Percentiles rank a stretch among this genome's conserved stretches.
Conservation (phyloP, 257 asterid genomes). For the Solanum chiquidenum region DNA sequence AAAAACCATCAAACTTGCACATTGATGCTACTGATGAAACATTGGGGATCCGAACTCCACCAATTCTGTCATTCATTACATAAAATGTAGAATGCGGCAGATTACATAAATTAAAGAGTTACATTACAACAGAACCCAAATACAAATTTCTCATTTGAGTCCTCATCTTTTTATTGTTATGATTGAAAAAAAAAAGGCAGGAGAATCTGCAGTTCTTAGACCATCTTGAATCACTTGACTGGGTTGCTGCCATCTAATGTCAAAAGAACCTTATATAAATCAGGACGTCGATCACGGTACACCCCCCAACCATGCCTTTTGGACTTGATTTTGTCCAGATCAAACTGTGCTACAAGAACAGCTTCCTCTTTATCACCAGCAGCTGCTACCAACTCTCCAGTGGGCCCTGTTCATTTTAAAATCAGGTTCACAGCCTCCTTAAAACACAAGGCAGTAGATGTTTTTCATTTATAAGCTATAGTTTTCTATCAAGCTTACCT, state of each 20-base stretch:
- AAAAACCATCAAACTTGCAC: neutral
- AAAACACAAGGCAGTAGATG: neutral
- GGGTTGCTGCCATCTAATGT: constrained; percentile 68
- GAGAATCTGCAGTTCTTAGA: neutral
- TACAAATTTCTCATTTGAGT: neutral
- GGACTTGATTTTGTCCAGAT: constrained; percentile 65
- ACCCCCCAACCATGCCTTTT: constrained; percentile 87
- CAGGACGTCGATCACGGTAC: constrained; percentile 91
- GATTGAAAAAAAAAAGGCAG: neutral
- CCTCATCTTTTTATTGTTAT: neutral
- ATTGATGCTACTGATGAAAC: neutral
- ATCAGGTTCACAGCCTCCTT: constrained; percentile 3
- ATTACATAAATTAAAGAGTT: neutral
- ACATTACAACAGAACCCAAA: neutral
- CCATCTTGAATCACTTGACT: neutral
- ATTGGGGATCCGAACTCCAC: neutral
- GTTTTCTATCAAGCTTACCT: constrained; percentile 30
- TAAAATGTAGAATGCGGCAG: neutral
- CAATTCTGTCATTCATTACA: neutral
- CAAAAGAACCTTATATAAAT: constrained; percentile 86
- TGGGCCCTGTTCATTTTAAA: constrained; percentile 48
- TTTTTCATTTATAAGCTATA: neutral
- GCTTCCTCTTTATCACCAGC: constrained; percentile 86
- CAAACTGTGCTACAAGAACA: constrained; percentile 66
- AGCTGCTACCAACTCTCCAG: constrained; percentile 62